Evolutionary conservation across 495 filamentous ascomycete species (phyloP).

Genomic region (Penicillium salamii): DNA sequence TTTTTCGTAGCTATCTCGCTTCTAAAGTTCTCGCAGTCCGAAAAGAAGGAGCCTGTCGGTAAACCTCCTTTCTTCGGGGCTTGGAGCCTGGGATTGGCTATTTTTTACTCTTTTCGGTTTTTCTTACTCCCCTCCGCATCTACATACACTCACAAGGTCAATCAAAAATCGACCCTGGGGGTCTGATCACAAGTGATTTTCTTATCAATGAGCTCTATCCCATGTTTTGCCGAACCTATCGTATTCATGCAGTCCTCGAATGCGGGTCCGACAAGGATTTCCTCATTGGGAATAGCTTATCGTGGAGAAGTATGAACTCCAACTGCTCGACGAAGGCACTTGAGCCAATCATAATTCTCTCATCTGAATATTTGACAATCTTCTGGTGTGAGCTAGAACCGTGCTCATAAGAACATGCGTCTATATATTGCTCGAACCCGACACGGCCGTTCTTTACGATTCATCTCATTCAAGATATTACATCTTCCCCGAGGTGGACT

Average conservation of each 20-base stretch:
- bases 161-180: too few species aligned
- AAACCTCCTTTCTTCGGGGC: too few species aligned
- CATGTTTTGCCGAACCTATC: background rate
- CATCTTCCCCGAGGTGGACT: too few species aligned
- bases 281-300: constrained; percentile 23
- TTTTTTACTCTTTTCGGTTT: too few species aligned
- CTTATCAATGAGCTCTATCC: constrained; percentile 3
- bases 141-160: too few species aligned
- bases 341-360: constrained; percentile 5
- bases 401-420: background rate
- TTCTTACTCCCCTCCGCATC: too few species aligned
- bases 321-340: background rate
- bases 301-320: constrained; percentile 8
- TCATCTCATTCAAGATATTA: too few species aligned
- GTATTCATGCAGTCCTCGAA: background rate
- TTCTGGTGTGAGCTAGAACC: background rate
- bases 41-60: too few species aligned
- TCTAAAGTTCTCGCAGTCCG: too few species aligned
- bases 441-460: too few species aligned
- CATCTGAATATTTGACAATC: background rate
- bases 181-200: background rate
- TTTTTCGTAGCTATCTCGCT: too few species aligned
- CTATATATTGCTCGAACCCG: background rate
- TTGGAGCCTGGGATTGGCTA: too few species aligned
- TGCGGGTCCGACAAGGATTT: constrained; percentile 33